These are phyloP conservation scores for Oryza punctata DNA, from an alignment of 176 grass and related monocot genomes.

Conservation along the genomic window DNA sequence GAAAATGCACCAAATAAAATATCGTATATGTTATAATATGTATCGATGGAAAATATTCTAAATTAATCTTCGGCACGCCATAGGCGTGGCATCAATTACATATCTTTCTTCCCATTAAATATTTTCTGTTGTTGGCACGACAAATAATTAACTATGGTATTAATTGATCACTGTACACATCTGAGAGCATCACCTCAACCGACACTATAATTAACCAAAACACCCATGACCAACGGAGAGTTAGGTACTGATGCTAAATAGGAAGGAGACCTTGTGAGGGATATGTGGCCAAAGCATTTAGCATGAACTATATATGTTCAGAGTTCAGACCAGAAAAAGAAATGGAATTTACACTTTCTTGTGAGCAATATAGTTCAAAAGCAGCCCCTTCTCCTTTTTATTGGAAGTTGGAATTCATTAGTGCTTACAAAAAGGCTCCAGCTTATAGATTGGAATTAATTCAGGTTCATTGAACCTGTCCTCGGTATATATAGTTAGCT, in stretches of 20 bases:
- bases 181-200: not conserved
- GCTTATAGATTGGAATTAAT: not conserved
- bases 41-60: no score
- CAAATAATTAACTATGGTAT: not conserved
- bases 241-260: no score
- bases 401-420: not conserved
- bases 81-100: not conserved
- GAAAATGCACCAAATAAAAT: no score
- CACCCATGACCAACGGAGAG: no score
- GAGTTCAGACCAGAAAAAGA: not conserved
- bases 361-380: not conserved
- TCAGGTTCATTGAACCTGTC: conserved; percentile 50
- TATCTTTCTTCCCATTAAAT: not conserved
- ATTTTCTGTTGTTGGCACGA: not conserved
- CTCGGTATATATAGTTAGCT: not conserved
- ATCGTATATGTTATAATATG: no score
- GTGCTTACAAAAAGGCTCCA: no score
- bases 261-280: no score
- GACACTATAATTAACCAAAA: not conserved
- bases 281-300: not conserved
- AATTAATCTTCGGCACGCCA: no score
- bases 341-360: not conserved
- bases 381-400: not conserved
- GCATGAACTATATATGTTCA: not conserved
- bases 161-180: not conserved